A percentile compares a stretch with the other conserved stretches of the same genome.
phyloP scores from a whole-genome alignment of 331 rosid genomes.

The Telfairia occidentalis region DNA sequence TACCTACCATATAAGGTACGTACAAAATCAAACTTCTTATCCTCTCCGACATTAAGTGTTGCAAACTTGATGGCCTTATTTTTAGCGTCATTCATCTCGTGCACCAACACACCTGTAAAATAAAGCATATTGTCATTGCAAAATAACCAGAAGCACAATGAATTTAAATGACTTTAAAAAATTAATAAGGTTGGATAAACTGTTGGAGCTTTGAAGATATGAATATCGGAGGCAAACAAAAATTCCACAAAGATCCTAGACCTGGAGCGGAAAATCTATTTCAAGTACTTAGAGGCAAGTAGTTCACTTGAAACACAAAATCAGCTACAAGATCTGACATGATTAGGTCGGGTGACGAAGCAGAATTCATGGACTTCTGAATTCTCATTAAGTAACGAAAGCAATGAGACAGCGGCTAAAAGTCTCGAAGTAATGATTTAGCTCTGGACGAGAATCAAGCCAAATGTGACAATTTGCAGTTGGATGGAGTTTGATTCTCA shows the following conservation, averaged over 20 bases:
- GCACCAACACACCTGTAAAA: constrained; percentile 9
- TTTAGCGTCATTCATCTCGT: not conserved
- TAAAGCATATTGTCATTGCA: not conserved
- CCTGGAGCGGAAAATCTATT: not conserved
- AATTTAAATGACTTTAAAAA: not conserved
- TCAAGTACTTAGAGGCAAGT: not conserved
- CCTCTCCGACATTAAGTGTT: not conserved
- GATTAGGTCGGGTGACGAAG: not conserved
- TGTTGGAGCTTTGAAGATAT: not conserved
- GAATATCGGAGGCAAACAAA: not conserved
- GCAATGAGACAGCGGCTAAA: not conserved
- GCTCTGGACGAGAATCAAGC: not conserved
- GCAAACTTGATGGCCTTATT: constrained; percentile 1
- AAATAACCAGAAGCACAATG: not conserved
- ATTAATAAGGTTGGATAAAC: not conserved
- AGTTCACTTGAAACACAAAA: not conserved
- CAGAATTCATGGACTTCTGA: not conserved
- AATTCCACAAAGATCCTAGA: not conserved
- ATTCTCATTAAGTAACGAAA: not conserved
- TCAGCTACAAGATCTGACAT: not conserved
- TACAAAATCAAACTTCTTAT: constrained; percentile 11
- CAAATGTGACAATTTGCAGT: not conserved
- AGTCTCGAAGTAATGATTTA: not conserved
- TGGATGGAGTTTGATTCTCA: not conserved
- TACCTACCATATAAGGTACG: constrained; percentile 15